phyloP scores from a whole-genome alignment of 169 alveolate species.

The Plasmodium relictum region DNA sequence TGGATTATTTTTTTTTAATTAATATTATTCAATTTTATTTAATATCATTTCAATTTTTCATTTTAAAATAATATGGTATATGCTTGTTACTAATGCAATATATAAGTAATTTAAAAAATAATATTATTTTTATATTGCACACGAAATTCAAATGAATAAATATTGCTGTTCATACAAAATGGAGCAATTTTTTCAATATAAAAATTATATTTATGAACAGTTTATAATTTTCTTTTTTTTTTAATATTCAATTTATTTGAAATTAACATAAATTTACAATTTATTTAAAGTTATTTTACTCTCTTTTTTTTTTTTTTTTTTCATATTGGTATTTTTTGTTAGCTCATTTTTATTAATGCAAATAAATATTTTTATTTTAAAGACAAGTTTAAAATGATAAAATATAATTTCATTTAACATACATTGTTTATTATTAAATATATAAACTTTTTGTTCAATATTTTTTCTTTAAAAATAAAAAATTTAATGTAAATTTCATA shows the following conservation, averaged over 20 bases:
- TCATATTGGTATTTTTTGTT: background rate
- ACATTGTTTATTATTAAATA: constrained; percentile 20
- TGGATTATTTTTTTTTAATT: too few species aligned
- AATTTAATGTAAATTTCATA: constrained; percentile 3
- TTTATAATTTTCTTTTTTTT: constrained; percentile 6
- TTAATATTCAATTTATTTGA: background rate
- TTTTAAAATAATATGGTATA: too few species aligned
- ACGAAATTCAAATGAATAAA: too few species aligned
- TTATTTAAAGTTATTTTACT: background rate
- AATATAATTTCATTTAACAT: constrained; percentile 5
- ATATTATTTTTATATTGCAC: too few species aligned
- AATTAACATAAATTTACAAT: background rate
- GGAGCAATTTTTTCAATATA: background rate
- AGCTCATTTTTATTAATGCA: background rate
- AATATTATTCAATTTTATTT: too few species aligned
- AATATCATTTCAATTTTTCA: too few species aligned
- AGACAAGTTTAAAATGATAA: constrained; percentile 39
- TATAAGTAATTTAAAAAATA: too few species aligned
- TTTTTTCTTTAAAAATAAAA: constrained; percentile 5
- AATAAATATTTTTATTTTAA: constrained; percentile 5
- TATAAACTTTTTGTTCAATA: constrained; percentile 16
- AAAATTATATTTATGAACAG: background rate
- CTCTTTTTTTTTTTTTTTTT: background rate
- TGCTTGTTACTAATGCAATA: too few species aligned
- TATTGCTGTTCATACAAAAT: too few species aligned